Evolutionary conservation across 2,329 filamentous ascomycete species (phyloP).

Genomic region (Bipolaris oryzae): DNA sequence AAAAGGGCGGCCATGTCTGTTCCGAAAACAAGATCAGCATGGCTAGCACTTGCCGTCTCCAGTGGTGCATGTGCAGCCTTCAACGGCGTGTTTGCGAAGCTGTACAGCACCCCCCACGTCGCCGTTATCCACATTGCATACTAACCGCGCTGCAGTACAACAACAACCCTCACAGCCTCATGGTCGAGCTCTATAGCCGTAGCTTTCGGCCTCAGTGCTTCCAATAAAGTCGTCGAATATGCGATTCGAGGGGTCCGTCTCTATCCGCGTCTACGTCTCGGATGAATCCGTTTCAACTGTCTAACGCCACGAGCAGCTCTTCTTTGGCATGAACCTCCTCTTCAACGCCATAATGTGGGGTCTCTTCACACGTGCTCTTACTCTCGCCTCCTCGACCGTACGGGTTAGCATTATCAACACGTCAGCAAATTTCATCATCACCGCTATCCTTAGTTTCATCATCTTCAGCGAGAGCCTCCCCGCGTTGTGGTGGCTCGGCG

Average conservation of each 20-base stretch:
- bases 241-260: slow-evolving; percentile 58
- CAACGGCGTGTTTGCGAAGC: slow-evolving; percentile 83
- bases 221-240: slow-evolving; percentile 57
- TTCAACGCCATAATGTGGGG: slow-evolving; percentile 87
- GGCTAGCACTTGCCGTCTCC: slow-evolving; percentile 71
- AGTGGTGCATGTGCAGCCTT: slow-evolving; percentile 80
- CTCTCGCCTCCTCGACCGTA: slow-evolving; percentile 74
- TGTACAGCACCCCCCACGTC: slow-evolving; percentile 58
- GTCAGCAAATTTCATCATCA: slow-evolving; percentile 79
- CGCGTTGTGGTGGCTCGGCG: slow-evolving; percentile 77
- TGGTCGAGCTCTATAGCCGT: slow-evolving; percentile 58
- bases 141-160: slow-evolving; percentile 56
- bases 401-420: slow-evolving; percentile 84
- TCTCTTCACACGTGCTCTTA: slow-evolving; percentile 79
- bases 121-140: neutral
- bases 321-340: slow-evolving; percentile 75
- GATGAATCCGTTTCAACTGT: neutral
- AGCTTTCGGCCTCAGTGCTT: slow-evolving; percentile 53
- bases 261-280: neutral
- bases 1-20: slow-evolving; percentile 28
- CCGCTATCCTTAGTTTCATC: slow-evolving; percentile 70
- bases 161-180: slow-evolving; percentile 63
- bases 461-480: slow-evolving; percentile 76
- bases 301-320: slow-evolving; percentile 58
- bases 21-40: slow-evolving; percentile 38